phyloP scores from a whole-genome alignment of 768 basidiomycete genomes.

The Leucocoprinus sp. region DNA sequence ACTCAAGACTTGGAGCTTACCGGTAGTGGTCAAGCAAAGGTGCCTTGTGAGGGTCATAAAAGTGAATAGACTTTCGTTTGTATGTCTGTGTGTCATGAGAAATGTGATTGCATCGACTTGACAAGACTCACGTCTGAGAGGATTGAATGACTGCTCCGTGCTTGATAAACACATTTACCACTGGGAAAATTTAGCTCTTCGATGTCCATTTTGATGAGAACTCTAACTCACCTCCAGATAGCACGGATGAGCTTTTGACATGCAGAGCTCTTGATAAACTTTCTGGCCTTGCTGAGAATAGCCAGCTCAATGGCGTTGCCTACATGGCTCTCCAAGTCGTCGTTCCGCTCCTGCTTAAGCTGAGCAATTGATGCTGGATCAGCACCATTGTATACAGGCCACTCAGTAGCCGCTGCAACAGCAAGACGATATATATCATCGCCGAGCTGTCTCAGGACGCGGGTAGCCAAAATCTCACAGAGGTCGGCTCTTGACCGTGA shows the following conservation, averaged over 20 bases:
- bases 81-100: conserved; percentile 54
- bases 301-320: conserved; percentile 94
- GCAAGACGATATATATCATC: conserved; percentile 62
- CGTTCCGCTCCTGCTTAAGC: conserved; percentile 57
- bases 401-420: conserved; percentile 65
- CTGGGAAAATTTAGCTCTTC: conserved; percentile 27
- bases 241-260: conserved; percentile 87
- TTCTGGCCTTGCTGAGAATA: conserved; percentile 77
- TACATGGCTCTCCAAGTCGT: conserved; percentile 68
- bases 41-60: conserved; percentile 91
- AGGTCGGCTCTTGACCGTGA: conserved; percentile 71
- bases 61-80: conserved; percentile 84
- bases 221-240: conserved; percentile 61
- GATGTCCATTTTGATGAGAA: not conserved
- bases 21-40: conserved; percentile 94
- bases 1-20: conserved; percentile 28
- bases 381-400: conserved; percentile 76
- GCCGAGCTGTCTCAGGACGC: conserved; percentile 65
- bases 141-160: conserved; percentile 80
- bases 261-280: conserved; percentile 83
- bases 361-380: conserved; percentile 47
- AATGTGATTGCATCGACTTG: not conserved
- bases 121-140: conserved; percentile 66
- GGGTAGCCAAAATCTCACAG: conserved; percentile 86
- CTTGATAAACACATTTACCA: conserved; percentile 87